Evolutionary conservation across 495 filamentous ascomycete species (phyloP), one percentile per base, ranked within the genome.

Genomic region (Elasticomyces elasticus): DNA sequence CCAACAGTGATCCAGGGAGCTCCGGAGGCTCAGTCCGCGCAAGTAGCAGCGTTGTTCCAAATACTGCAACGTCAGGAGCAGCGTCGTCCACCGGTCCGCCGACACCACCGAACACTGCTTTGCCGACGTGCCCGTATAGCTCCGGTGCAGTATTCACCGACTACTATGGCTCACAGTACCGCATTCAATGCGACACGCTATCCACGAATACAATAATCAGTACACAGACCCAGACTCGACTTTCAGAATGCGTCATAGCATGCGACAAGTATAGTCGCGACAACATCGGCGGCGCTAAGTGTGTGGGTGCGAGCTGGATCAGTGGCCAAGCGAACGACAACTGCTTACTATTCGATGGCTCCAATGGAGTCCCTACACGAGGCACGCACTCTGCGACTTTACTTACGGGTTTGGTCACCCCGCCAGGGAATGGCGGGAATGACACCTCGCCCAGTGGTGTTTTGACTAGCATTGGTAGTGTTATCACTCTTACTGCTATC

Each of bases 251-350:
- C 41, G 51, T 62, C 23, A 22, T 52, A 7, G 51, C 60, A 9
- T 62, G 60, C 52, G 60, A 62, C 33, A 55, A 59, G 60, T 59
- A 59, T 48, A 62, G 59, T 42, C 24, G 35, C 23, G 42, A 59
- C 51, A 33, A 45, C 7, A 59, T 52, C 52, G 44, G 47, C 28
- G 33, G 19, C n/a, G 50, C 51, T 4, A 35, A 43, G 25, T 62
- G 60, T 41, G 19, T 48, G 27, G 60, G 55, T 12, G 43, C 59
- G 20, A 55, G 43, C 19, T 60, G 24, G 23, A 27, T 31, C n/a
- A 52, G 40, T 40, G 37, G 2, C 13, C 27, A 23, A 15, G 41
- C 9, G 1, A 31, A 12, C 1, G 40, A 51, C 17, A 57, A 57
- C 27, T 57, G 55, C 41, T n/a, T 38, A 49, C 42, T 57, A 7